Evolutionary conservation across 345 rosid species (phyloP).

Genomic region (Eucalyptus erythrocorys): DNA sequence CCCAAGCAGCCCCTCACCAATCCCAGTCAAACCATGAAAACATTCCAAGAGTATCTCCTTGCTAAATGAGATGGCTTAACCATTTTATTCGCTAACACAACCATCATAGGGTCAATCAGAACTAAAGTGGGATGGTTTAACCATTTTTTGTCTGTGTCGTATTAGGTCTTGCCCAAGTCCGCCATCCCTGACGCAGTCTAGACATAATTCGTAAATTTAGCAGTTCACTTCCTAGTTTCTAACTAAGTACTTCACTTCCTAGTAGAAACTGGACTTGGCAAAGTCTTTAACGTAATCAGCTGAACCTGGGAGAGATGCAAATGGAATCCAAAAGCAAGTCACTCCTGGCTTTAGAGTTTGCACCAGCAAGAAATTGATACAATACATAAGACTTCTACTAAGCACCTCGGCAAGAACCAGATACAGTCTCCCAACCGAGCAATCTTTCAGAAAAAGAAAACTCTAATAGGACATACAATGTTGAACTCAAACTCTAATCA

Average conservation of each 20-base stretch:
- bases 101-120: background rate
- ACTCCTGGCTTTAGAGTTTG: background rate
- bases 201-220: background rate
- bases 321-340: background rate
- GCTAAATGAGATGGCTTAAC: background rate
- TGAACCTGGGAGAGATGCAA: background rate
- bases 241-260: background rate
- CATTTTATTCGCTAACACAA: background rate
- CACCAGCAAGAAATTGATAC: background rate
- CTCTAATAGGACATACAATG: background rate
- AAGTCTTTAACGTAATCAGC: background rate
- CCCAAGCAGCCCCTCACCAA: background rate
- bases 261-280: background rate
- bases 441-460: background rate
- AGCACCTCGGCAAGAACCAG: background rate
- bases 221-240: background rate
- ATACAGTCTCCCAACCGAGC: background rate
- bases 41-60: background rate
- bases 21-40: background rate
- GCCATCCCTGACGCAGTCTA: background rate
- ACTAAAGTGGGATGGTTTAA: background rate
- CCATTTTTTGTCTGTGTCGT: background rate
- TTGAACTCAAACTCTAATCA: background rate
- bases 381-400: background rate
- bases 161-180: background rate